Conservation (phyloP, 345 rosid genomes). For the Mercurialis annua region DNA sequence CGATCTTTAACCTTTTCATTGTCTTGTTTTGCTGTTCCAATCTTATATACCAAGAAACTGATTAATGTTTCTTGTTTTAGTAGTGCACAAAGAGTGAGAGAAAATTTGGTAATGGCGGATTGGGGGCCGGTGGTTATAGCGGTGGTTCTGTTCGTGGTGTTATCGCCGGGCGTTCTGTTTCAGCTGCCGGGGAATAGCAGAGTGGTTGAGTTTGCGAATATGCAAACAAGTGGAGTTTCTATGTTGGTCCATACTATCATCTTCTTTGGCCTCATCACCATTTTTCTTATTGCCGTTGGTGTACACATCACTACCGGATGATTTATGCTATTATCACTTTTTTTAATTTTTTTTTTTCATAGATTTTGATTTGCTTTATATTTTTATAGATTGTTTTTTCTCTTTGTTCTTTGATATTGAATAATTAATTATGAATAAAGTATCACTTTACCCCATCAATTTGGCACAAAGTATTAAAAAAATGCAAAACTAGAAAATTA, state of each 20-base stretch:
- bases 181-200: constrained; percentile 13
- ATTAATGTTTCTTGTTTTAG: no score
- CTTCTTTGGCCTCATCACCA: constrained; percentile 19
- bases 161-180: constrained; percentile 8
- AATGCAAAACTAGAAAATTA: no score
- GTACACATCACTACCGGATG: constrained; percentile 14
- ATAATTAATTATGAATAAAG: no score
- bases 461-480: no score
- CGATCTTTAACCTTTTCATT: not conserved
- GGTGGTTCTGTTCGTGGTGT: constrained; percentile 11
- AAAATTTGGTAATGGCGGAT: constrained; percentile 10
- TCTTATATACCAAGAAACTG: no score
- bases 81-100: no score
- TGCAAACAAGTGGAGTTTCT: constrained; percentile 20
- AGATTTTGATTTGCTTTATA: not conserved
- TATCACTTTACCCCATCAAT: no score
- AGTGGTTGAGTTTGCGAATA: constrained; percentile 13
- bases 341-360: not conserved
- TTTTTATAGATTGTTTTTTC: no score
- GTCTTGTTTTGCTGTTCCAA: not conserved
- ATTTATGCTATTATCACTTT: not conserved
- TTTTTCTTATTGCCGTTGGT: constrained; percentile 19
- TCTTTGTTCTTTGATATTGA: no score
- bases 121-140: constrained; percentile 20
- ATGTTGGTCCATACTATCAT: constrained; percentile 12